Evolutionary conservation across 116 monocot species (phyloP).

Genomic region (Papilionanthe hybrid): DNA sequence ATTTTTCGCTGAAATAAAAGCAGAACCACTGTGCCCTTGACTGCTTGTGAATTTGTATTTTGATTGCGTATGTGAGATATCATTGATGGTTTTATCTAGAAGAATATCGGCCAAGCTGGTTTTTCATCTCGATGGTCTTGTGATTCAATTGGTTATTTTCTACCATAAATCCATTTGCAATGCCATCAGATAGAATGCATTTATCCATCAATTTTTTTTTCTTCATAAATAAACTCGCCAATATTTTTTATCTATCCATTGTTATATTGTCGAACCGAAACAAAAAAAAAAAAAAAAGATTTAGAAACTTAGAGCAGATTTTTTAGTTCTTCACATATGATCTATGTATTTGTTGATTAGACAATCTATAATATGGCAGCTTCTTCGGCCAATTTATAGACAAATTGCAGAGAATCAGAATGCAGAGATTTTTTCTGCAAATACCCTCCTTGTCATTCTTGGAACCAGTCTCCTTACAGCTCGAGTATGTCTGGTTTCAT

Average conservation of each 20-base stretch:
- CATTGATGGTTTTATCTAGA: neutral
- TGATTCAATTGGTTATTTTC: neutral
- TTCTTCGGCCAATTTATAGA: constrained; percentile 92
- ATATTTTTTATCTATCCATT: neutral
- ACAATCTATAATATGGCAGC: constrained; percentile 34
- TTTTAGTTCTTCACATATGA: neutral
- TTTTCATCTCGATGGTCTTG: neutral
- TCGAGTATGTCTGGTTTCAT: constrained; percentile 42
- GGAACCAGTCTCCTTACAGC: constrained; percentile 98
- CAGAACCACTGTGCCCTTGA: neutral
- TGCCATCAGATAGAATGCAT: neutral
- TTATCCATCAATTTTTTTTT: neutral
- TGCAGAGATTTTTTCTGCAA: constrained; percentile 98
- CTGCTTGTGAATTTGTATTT: neutral
- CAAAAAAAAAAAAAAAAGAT: neutral
- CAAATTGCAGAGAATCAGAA: constrained; percentile 99
- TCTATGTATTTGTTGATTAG: neutral
- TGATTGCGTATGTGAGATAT: neutral
- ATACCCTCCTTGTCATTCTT: constrained; percentile 93
- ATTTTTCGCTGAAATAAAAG: neutral
- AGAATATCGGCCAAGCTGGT: neutral
- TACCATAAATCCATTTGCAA: neutral
- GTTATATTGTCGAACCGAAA: neutral
- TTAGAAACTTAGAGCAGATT: neutral
- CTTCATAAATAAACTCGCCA: too few species aligned